phyloP scores from a whole-genome alignment of 108 stramenopile genomes.

The Nitzschia putrida region DNA sequence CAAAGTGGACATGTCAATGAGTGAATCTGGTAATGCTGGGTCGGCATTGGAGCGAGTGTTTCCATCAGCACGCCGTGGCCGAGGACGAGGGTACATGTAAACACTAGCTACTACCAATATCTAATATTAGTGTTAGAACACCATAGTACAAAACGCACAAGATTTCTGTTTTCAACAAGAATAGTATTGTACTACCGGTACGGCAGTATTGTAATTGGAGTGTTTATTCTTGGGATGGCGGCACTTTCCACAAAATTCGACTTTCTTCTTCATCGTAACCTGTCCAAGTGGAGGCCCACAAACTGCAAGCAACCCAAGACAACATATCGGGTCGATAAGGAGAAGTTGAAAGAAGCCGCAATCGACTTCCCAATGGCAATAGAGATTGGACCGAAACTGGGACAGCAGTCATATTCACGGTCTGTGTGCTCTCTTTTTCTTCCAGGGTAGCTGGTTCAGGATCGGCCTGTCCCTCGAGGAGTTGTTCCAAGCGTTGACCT shows the following conservation, averaged over 20 bases:
- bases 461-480: constrained; percentile 11
- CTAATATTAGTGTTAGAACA: background rate
- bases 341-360: constrained; percentile 21
- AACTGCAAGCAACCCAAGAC: constrained; percentile 29
- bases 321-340: constrained; percentile 43
- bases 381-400: constrained; percentile 22
- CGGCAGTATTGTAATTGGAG: background rate
- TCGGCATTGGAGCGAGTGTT: constrained; percentile 48
- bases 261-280: constrained; percentile 37
- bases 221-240: background rate
- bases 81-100: constrained; percentile 61
- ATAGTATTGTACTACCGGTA: background rate
- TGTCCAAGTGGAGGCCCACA: constrained; percentile 40
- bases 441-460: background rate
- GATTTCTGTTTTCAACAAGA: background rate
- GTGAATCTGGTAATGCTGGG: constrained; percentile 21
- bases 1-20: constrained; percentile 70
- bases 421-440: background rate
- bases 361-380: constrained; percentile 11
- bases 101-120: background rate
- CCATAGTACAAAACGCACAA: background rate
- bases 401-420: constrained; percentile 4
- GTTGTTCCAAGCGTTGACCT: constrained; percentile 13
- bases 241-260: constrained; percentile 27
- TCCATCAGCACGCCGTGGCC: constrained; percentile 68